Conservation (phyloP, 371 early-diverging fungal species). For the Rhizopus sp. region DNA sequence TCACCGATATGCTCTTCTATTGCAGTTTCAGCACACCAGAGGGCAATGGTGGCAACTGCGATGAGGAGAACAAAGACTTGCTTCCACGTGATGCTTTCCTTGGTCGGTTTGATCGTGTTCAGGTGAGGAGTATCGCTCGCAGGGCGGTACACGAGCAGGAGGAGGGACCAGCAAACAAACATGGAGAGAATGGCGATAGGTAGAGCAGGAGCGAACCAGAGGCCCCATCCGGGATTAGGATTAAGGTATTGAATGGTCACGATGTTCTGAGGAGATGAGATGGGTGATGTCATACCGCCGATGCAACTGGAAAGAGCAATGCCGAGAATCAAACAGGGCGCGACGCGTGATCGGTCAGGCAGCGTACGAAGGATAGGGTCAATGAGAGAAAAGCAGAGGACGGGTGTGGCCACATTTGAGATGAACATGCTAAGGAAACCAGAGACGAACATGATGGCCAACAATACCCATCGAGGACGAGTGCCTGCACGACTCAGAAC, state of each 20-base stretch:
- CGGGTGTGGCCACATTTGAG: slow-evolving; percentile 84
- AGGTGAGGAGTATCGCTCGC: slow-evolving; percentile 50
- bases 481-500: slow-evolving; percentile 75
- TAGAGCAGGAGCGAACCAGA: slow-evolving; percentile 81
- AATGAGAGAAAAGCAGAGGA: slow-evolving; percentile 78
- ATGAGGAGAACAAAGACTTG: slow-evolving; percentile 65
- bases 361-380: slow-evolving; percentile 73
- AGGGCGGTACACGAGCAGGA: slow-evolving; percentile 71
- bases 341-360: slow-evolving; percentile 72
- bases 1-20: slow-evolving; percentile 83
- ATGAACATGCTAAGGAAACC: slow-evolving; percentile 80
- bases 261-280: slow-evolving; percentile 94
- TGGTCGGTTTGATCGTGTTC: slow-evolving; percentile 50
- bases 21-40: slow-evolving; percentile 86
- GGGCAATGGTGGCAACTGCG: slow-evolving; percentile 66
- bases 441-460: slow-evolving; percentile 78
- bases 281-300: slow-evolving; percentile 97
- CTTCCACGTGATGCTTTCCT: slow-evolving; percentile 47
- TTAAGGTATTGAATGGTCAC: slow-evolving; percentile 85
- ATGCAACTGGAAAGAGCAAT: slow-evolving; percentile 94
- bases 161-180: slow-evolving; percentile 76
- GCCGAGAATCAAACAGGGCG: slow-evolving; percentile 85
- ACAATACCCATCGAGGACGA: slow-evolving; percentile 65
- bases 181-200: slow-evolving; percentile 76
- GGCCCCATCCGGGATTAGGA: slow-evolving; percentile 82